Conservation (phyloP, 805 yeast species). For the Kodamaea restingae region DNA sequence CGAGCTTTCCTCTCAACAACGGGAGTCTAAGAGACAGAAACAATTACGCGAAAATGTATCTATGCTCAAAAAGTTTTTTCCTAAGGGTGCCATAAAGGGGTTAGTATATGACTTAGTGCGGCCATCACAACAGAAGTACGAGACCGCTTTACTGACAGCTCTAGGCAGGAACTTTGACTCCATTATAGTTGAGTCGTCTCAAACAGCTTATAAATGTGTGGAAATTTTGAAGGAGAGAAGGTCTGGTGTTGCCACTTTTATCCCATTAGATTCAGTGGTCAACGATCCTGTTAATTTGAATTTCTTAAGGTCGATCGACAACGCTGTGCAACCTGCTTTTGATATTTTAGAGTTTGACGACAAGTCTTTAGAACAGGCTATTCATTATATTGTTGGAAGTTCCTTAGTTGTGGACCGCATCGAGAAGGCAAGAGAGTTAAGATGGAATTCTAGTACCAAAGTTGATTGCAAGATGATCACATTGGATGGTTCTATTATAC, state of each 20-base stretch:
- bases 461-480: slow-evolving; percentile 65
- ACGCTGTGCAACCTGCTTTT: slow-evolving; percentile 58
- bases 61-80: slow-evolving; percentile 65
- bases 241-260: slow-evolving; percentile 78
- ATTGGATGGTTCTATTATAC: slow-evolving; percentile 78
- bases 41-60: slow-evolving; percentile 69
- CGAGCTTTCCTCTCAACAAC: slow-evolving; percentile 69
- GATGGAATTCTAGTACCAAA: slow-evolving; percentile 50
- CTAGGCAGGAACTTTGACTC: slow-evolving; percentile 80
- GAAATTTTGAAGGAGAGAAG: slow-evolving; percentile 79
- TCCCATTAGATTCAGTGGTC: slow-evolving; percentile 75
- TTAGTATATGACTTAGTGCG: slow-evolving; percentile 73
- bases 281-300: slow-evolving; percentile 51
- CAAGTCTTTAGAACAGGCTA: slow-evolving; percentile 64
- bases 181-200: slow-evolving; percentile 69
- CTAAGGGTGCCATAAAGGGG: slow-evolving; percentile 71
- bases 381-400: slow-evolving; percentile 74
- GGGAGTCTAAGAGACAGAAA: slow-evolving; percentile 70
- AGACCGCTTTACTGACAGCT: slow-evolving; percentile 67
- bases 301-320: slow-evolving; percentile 49
- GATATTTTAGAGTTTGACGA: slow-evolving; percentile 72
- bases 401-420: slow-evolving; percentile 74
- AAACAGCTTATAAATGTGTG: slow-evolving; percentile 72
- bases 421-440: slow-evolving; percentile 62
- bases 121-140: slow-evolving; percentile 71